A percentile compares a stretch with the other conserved stretches of the same genome.
Conservation (phyloP, 2,329 filamentous ascomycete species). For the Zymoseptoria brevis region DNA sequence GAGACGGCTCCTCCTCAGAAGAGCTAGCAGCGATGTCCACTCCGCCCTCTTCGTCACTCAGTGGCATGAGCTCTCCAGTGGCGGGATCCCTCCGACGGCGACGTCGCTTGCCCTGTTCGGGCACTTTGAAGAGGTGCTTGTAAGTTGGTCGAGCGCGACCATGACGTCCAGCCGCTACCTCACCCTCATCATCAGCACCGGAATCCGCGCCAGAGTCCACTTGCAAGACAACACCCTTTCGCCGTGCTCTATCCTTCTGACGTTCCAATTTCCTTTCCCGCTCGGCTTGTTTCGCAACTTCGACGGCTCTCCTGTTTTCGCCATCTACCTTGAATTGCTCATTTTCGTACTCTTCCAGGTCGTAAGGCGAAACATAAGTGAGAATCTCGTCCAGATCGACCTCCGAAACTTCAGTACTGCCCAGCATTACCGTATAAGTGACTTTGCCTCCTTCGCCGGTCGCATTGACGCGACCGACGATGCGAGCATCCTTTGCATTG, state of each 20-base stretch:
- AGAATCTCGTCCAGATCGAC: conserved; percentile 26
- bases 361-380: conserved; percentile 28
- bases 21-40: conserved; percentile 5
- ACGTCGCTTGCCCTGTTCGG: conserved; percentile 11
- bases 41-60: conserved; percentile 19
- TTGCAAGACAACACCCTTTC: conserved; percentile 14
- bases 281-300: conserved; percentile 17
- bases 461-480: conserved; percentile 17
- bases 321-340: conserved; percentile 23
- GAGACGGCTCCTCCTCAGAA: conserved; percentile 7
- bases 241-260: conserved; percentile 13
- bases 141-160: conserved; percentile 29
- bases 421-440: conserved; percentile 25
- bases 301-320: conserved; percentile 14
- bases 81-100: conserved; percentile 24
- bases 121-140: conserved; percentile 20
- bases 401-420: conserved; percentile 17
- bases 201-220: conserved; percentile 9
- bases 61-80: conserved; percentile 25
- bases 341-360: conserved; percentile 30
- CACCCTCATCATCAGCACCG: conserved; percentile 6
- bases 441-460: conserved; percentile 10
- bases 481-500: conserved; percentile 14
- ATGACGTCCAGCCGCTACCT: conserved; percentile 12
- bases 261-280: conserved; percentile 9